Conservation (phyloP, 306 rosid genomes). For the Malus orientalis region DNA sequence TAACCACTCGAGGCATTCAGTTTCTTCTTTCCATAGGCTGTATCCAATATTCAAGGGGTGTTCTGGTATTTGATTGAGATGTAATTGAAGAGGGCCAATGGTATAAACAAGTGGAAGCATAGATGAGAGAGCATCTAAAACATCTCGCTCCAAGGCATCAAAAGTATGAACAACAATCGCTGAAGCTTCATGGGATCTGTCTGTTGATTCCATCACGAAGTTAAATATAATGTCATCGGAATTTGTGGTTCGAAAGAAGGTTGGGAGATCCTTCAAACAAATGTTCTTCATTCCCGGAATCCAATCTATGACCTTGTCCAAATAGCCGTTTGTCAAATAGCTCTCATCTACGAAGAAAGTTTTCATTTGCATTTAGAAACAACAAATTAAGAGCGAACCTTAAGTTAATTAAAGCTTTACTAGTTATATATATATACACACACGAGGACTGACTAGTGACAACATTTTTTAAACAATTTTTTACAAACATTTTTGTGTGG, state of each 20-base stretch:
- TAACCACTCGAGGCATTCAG: not conserved
- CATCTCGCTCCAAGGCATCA: not conserved
- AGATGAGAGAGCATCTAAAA: not conserved
- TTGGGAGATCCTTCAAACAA: not conserved
- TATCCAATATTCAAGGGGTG: not conserved
- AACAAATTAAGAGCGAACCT: too few species aligned
- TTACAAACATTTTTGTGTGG: too few species aligned
- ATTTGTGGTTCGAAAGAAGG: not conserved
- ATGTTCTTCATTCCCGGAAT: constrained; percentile 6
- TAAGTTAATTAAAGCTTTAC: too few species aligned
- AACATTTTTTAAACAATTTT: too few species aligned
- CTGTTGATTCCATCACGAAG: not conserved
- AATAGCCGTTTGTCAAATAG: not conserved
- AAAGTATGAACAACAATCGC: constrained; percentile 6
- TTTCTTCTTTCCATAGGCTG: not conserved
- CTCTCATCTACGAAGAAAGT: not conserved
- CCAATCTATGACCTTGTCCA: constrained; percentile 10
- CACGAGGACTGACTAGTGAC: too few species aligned
- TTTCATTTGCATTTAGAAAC: too few species aligned
- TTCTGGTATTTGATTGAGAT: not conserved
- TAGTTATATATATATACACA: too few species aligned
- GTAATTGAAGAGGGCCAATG: constrained; percentile 11
- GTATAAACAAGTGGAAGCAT: not conserved
- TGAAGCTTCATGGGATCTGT: not conserved
- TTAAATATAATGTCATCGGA: not conserved